phyloP scores from a whole-genome alignment of 2,329 filamentous ascomycete genomes.

The Xylariaceae sp. region DNA sequence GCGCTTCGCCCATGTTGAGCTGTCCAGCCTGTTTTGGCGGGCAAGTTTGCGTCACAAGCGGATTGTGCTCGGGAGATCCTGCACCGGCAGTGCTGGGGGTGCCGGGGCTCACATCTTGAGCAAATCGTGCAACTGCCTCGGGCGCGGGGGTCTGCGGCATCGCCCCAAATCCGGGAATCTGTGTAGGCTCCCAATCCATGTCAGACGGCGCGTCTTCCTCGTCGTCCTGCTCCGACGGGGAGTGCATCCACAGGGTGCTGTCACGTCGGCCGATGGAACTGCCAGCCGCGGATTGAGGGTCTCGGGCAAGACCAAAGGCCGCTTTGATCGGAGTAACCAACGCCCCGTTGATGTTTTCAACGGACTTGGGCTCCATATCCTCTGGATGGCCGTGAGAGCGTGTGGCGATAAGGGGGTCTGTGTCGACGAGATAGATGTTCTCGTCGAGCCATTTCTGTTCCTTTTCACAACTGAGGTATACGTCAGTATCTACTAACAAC shows the following conservation, averaged over 20 bases:
- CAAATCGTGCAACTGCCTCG: slow-evolving; percentile 49
- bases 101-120: slow-evolving; percentile 43
- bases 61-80: slow-evolving; percentile 33
- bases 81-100: slow-evolving; percentile 37
- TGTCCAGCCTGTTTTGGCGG: slow-evolving; percentile 43
- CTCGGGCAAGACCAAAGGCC: slow-evolving; percentile 27
- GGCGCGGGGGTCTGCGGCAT: slow-evolving; percentile 56
- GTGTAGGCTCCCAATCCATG: slow-evolving; percentile 33
- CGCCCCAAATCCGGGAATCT: slow-evolving; percentile 43
- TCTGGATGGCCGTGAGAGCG: slow-evolving; percentile 63
- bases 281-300: slow-evolving; percentile 39
- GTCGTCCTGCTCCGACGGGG: slow-evolving; percentile 42
- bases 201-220: slow-evolving; percentile 31
- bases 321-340: slow-evolving; percentile 44
- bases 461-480: slow-evolving; percentile 58
- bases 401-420: slow-evolving; percentile 60
- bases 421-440: slow-evolving; percentile 62
- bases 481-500: slow-evolving; percentile 27
- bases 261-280: slow-evolving; percentile 50
- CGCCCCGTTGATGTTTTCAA: slow-evolving; percentile 64
- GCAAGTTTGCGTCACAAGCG: slow-evolving; percentile 48
- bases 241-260: slow-evolving; percentile 51
- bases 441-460: slow-evolving; percentile 75
- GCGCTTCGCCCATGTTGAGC: slow-evolving; percentile 39
- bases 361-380: slow-evolving; percentile 71